Evolutionary conservation across 2,329 filamentous ascomycete genomes (phyloP), one percentile per base, ranked within the genome.

Genomic region (Neonectria sp.): DNA sequence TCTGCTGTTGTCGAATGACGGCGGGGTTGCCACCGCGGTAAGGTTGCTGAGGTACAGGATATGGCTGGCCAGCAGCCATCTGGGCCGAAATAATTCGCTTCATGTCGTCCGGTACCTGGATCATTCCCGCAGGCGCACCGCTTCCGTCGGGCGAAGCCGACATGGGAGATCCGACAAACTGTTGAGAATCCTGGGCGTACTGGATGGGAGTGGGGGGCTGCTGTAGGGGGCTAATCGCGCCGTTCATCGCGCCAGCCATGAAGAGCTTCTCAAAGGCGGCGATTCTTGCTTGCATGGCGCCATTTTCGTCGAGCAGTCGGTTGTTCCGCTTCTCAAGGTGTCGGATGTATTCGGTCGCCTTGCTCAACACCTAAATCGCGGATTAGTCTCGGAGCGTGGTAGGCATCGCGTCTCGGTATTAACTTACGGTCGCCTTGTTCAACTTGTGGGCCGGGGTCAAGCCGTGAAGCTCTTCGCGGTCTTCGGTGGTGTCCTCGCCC

Each of bases 311-410:
- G 59, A 91, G 85, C 11, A 98, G 84, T 6, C 93, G 90, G 71
- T 91, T 93, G 75, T 97, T 97, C 13, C 95, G 91, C 83, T 97
- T 97, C 80, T 98, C 95, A 2, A 98, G 84, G 81, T 98, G 95
- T 43, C 92, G 90, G 72, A 98, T 98, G 75, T 98, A 98, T 79
- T 98, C 95, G 6, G 95, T 98, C 3, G 95, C 95, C 80, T 98
- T 98, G 71, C 94, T 95, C 49, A 98, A 83, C 57, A 98, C 88
- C 87, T 90, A n/a, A 21, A 53, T 5, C 8, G 6, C 9, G 11
- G 2, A 58, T 75, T 68, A 73, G 68, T 13, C 11, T 53, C 35
- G 13, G 51, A 25, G 27, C 27, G 24, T 11, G 12, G n/a, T 7
- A n/a, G 4, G 31, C 24, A 37, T 35, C 27, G 58, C 27, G n/a